phyloP scores from a whole-genome alignment of 2,329 filamentous ascomycete species.

The Aspergillus aculeatinus region DNA sequence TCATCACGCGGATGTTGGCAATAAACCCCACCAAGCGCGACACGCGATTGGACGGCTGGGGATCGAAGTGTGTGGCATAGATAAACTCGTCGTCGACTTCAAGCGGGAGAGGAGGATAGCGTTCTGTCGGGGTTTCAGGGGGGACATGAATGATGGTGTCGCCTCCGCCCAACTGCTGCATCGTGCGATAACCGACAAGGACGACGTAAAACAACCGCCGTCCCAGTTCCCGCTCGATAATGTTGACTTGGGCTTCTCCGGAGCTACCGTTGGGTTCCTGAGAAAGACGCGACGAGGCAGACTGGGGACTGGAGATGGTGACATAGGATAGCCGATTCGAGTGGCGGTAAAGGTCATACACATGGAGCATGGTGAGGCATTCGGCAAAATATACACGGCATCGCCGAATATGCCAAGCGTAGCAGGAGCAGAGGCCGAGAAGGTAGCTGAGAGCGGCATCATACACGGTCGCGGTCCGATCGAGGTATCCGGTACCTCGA shows the following conservation, averaged over 20 bases:
- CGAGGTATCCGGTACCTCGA: conserved; percentile 45
- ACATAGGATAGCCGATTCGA: conserved; percentile 16
- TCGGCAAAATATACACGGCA: conserved; percentile 46
- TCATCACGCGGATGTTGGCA: conserved; percentile 72
- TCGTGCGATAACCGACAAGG: conserved; percentile 72
- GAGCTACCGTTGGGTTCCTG: conserved; percentile 22
- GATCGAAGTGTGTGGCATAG: conserved; percentile 66
- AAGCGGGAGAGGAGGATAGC: conserved; percentile 74
- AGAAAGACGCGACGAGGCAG: conserved; percentile 22
- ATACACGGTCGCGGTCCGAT: conserved; percentile 43
- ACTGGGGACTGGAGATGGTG: conserved; percentile 24
- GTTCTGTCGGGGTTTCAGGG: conserved; percentile 71
- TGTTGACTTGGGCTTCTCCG: conserved; percentile 26
- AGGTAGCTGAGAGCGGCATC: conserved; percentile 49
- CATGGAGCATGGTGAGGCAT: conserved; percentile 44
- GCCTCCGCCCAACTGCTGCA: conserved; percentile 72
- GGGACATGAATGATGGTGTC: conserved; percentile 72
- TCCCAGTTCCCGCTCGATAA: conserved; percentile 50
- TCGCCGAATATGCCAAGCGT: conserved; percentile 40
- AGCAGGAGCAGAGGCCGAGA: conserved; percentile 41
- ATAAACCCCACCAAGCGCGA: conserved; percentile 79
- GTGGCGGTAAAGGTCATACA: conserved; percentile 39
- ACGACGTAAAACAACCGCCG: conserved; percentile 76
- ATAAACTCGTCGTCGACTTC: conserved; percentile 86
- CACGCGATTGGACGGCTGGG: conserved; percentile 66